Conservation (phyloP, 148 eudicot species). For the Diospyros kaki region DNA sequence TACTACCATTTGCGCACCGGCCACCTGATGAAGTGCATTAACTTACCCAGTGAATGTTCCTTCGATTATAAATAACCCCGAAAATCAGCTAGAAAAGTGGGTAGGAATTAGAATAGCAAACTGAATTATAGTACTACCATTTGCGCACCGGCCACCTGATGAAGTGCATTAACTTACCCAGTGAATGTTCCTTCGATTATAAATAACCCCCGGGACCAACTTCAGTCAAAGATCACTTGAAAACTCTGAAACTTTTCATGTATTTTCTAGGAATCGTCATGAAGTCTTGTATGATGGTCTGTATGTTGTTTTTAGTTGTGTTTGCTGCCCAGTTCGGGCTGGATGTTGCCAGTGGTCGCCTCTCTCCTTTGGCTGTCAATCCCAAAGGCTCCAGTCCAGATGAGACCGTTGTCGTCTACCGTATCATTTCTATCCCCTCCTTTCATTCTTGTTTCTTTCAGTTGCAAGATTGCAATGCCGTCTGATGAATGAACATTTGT, state of each 20-base stretch:
- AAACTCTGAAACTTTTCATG: background rate
- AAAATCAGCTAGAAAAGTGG: too few species aligned
- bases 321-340: background rate
- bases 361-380: background rate
- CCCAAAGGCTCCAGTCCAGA: background rate
- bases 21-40: too few species aligned
- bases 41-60: too few species aligned
- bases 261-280: background rate
- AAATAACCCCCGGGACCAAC: background rate
- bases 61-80: too few species aligned
- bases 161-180: too few species aligned
- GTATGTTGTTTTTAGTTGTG: background rate
- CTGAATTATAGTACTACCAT: too few species aligned
- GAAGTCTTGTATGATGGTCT: background rate
- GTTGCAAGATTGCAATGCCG: too few species aligned
- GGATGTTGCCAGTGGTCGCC: background rate
- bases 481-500: background rate
- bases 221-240: background rate
- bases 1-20: too few species aligned
- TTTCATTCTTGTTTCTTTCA: background rate
- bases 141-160: too few species aligned
- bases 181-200: too few species aligned
- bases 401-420: background rate
- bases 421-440: background rate
- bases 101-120: too few species aligned